Evolutionary conservation across 2,329 filamentous ascomycete genomes (phyloP), one percentile per base, ranked within the genome.

Genomic region (Aureobasidium sp.): DNA sequence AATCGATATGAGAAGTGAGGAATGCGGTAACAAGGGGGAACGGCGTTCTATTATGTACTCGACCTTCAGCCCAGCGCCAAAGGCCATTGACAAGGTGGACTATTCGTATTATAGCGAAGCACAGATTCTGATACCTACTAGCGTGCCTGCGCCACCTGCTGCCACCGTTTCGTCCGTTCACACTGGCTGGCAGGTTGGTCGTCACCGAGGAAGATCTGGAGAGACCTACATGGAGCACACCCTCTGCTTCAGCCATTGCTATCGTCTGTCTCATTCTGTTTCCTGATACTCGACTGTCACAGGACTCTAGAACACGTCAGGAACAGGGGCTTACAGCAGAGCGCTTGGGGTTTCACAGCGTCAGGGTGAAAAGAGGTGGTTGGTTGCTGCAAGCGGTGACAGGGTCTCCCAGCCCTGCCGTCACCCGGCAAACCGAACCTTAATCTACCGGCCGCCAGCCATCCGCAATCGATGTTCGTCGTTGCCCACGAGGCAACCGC

Each of bases 51-150:
- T 49, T 60, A 60, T 60, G 57, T 60, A 60, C 57, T 51, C 36
- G 44, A 34, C 45, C 22, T 34, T 20, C 36, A 15, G n/a, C 34
- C 45, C 34, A 41, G 45, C 45, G 57, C 44, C 25, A 51, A 60
- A 29, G 57, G 39, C 34, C 20, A 51, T 39, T 51, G 17, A n/a
- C 15, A 22, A 39, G 42, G 31, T 59, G 29, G 42, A 37, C 42
- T 41, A 39, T 48, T 60, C 57, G 57, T 60, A 51, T 60, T 51
- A 60, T 60, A 60, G 57, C 45, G 17, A 51, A 60, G 57, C 57
- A 60, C 57, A 31, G 45, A 60, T 51, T 60, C 57, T 49, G 57
- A 60, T 60, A 42, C 57, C 34, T 37, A 34, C 57, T 60, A 60
- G 57, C 45, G 57, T 60, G 42, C 53, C 57, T 60, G 57, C 57